Percentiles rank a stretch among this genome's conserved stretches.
These are phyloP conservation scores for Erysimum cheiri DNA, from an alignment of 441 rosid species.

Conservation along the genomic window DNA sequence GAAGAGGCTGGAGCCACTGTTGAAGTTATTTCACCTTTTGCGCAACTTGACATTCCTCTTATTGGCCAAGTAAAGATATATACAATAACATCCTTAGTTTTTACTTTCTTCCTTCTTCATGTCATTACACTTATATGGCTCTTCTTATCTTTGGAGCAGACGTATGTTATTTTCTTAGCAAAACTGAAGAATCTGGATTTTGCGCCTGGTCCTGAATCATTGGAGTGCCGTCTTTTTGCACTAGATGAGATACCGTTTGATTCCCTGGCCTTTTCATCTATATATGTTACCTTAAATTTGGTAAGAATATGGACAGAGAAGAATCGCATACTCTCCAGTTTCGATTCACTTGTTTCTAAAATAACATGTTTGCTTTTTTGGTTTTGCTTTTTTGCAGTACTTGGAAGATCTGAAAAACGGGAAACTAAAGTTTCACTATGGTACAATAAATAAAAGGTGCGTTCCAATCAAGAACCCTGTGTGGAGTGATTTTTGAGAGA, in stretches of 20 bases:
- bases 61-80: conserved; percentile 76
- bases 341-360: background rate
- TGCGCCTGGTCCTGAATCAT: conserved; percentile 92
- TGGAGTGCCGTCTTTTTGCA: conserved; percentile 81
- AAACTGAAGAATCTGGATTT: conserved; percentile 80
- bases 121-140: conserved; percentile 8
- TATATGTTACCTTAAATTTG: conserved; percentile 79
- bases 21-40: conserved; percentile 87
- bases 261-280: conserved; percentile 93
- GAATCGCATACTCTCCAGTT: conserved; percentile 5
- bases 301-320: conserved; percentile 49
- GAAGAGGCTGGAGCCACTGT: conserved; percentile 94
- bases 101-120: background rate
- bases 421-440: conserved; percentile 78
- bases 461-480: conserved; percentile 1
- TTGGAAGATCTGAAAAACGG: conserved; percentile 75
- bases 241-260: conserved; percentile 89
- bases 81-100: conserved; percentile 2
- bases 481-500: conserved; percentile 11
- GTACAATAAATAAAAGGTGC: conserved; percentile 87
- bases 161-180: conserved; percentile 86
- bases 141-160: conserved; percentile 57
- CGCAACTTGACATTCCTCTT: conserved; percentile 91
- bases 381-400: conserved; percentile 54
- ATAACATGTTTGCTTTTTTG: conserved; percentile 6